Evolutionary conservation across 805 yeast genomes (phyloP).

Genomic region (Brettanomyces sp.): DNA sequence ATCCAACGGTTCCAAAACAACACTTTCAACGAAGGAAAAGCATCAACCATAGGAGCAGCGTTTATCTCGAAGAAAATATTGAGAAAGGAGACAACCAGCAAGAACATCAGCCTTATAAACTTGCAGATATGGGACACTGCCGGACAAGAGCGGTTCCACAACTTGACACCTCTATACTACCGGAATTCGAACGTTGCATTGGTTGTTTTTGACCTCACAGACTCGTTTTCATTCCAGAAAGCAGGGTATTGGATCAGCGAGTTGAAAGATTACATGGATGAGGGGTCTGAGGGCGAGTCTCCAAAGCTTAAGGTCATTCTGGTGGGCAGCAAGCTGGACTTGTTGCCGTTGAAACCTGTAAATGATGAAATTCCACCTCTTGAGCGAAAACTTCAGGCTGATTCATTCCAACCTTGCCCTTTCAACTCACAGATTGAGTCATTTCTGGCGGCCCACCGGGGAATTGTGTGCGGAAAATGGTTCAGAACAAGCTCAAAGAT

Average conservation of each 20-base stretch:
- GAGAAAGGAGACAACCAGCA: constrained; percentile 5
- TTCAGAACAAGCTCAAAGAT: constrained; percentile 60
- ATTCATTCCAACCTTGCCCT: constrained; percentile 10
- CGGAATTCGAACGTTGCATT: constrained; percentile 77
- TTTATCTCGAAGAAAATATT: constrained; percentile 76
- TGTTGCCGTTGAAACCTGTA: constrained; percentile 24
- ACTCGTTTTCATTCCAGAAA: constrained; percentile 41
- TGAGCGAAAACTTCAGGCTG: not conserved
- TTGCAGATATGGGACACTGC: constrained; percentile 92
- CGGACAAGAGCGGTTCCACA: constrained; percentile 83
- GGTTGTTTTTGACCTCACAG: constrained; percentile 78
- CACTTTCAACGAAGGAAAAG: constrained; percentile 67
- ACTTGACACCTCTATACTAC: constrained; percentile 77
- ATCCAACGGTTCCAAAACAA: constrained; percentile 70
- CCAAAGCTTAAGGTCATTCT: constrained; percentile 30
- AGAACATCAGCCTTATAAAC: constrained; percentile 25
- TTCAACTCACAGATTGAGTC: constrained; percentile 14
- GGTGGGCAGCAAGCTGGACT: constrained; percentile 81
- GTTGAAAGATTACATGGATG: constrained; percentile 28
- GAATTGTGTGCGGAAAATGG: constrained; percentile 7
- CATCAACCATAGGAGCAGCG: constrained; percentile 98
- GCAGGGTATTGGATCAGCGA: constrained; percentile 92
- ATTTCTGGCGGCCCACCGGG: constrained; percentile 14
- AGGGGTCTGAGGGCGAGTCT: not conserved
- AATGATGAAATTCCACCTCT: not conserved